phyloP scores from a whole-genome alignment of 2,329 filamentous ascomycete genomes.

The Ploettnerulaceae sp. region DNA sequence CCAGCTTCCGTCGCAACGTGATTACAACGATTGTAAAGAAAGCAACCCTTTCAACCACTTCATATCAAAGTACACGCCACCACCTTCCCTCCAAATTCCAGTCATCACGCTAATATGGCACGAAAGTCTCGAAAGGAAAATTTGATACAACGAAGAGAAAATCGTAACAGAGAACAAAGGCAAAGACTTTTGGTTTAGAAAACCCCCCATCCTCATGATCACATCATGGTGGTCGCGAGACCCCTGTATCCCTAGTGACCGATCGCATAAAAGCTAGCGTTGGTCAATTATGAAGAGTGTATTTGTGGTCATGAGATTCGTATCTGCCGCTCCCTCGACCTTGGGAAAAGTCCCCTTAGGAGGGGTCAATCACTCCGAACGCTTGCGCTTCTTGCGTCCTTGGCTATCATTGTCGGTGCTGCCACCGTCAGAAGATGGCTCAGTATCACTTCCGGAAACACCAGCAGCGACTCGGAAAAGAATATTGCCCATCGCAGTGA shows the following conservation, averaged over 20 bases:
- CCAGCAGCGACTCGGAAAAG: conserved; percentile 78
- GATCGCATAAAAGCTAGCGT: conserved; percentile 25
- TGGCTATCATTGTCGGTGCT: conserved; percentile 42
- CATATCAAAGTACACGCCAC: conserved; percentile 23
- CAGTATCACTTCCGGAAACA: conserved; percentile 60
- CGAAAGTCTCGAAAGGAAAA: conserved; percentile 28
- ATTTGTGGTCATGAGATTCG: conserved; percentile 30
- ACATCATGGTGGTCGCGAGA: conserved; percentile 28
- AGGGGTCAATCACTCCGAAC: conserved; percentile 47
- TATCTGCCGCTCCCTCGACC: conserved; percentile 18
- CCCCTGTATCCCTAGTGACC: conserved; percentile 27
- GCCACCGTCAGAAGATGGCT: conserved; percentile 46
- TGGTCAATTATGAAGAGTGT: conserved; percentile 27
- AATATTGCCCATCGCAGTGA: conserved; percentile 65
- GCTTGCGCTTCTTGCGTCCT: conserved; percentile 74
- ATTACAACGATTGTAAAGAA: conserved; percentile 35
- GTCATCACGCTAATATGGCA: conserved; percentile 36
- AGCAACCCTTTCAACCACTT: conserved; percentile 16
- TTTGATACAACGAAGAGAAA: conserved; percentile 33
- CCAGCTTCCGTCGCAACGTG: conserved; percentile 30
- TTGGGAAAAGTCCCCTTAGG: not conserved
- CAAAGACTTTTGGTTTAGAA: conserved; percentile 28
- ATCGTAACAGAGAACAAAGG: conserved; percentile 26
- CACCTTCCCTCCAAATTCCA: conserved; percentile 19
- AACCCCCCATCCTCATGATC: conserved; percentile 30